Conservation (phyloP, 495 filamentous ascomycete species). For the Neurospora sp. region DNA sequence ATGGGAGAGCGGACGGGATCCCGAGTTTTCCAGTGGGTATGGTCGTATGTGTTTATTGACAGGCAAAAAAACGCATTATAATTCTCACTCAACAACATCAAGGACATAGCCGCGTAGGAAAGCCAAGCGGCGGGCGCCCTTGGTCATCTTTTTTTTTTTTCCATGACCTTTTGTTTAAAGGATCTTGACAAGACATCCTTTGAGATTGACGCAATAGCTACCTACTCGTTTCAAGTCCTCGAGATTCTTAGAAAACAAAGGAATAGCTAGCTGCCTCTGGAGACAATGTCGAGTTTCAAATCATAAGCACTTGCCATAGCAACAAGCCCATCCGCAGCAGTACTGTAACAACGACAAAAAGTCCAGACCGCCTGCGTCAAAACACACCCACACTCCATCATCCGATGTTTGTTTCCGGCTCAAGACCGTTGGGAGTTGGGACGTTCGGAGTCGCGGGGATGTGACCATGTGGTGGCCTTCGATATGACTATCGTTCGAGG, state of each 20-base stretch:
- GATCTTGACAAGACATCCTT: too few species aligned
- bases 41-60: not conserved
- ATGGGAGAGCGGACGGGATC: conserved; percentile 44
- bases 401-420: not conserved
- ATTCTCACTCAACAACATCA: not conserved
- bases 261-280: too few species aligned
- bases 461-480: not conserved
- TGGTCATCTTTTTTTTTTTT: not conserved
- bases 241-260: too few species aligned
- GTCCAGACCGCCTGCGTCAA: not conserved
- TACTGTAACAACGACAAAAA: too few species aligned
- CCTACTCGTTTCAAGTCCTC: too few species aligned
- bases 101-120: not conserved
- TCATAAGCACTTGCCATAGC: too few species aligned
- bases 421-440: not conserved
- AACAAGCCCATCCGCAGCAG: not conserved
- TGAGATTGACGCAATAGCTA: too few species aligned
- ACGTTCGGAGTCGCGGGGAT: not conserved
- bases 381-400: not conserved
- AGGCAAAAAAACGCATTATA: not conserved
- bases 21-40: conserved; percentile 12
- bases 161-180: too few species aligned
- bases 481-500: not conserved
- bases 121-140: too few species aligned
- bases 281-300: too few species aligned